phyloP scores from a whole-genome alignment of 495 filamentous ascomycete species.

The Neurospora sp. region DNA sequence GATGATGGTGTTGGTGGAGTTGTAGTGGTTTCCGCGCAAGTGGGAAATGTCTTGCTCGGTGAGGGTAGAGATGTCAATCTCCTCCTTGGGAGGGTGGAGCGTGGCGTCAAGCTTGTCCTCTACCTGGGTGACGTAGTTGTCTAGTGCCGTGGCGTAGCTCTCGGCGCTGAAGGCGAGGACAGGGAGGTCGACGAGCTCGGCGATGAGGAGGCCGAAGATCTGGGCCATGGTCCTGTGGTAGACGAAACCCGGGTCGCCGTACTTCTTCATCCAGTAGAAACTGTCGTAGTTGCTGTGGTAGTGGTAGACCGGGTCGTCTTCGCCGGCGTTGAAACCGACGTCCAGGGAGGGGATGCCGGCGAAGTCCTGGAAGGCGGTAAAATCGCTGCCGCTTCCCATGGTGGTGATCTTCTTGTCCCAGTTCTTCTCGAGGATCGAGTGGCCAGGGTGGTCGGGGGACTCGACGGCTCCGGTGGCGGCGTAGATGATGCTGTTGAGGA shows the following conservation, averaged over 20 bases:
- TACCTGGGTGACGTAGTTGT: conserved; percentile 54
- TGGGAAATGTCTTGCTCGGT: conserved; percentile 39
- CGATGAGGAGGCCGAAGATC: conserved; percentile 64
- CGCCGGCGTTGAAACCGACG: conserved; percentile 58
- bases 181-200: conserved; percentile 70
- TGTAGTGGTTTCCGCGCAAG: conserved; percentile 43
- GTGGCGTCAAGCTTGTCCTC: conserved; percentile 47
- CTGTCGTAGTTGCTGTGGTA: conserved; percentile 93
- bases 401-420: conserved; percentile 61
- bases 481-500: conserved; percentile 67
- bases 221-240: conserved; percentile 77
- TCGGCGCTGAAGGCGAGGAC: conserved; percentile 68
- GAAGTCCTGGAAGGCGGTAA: conserved; percentile 86
- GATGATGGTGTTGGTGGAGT: conserved; percentile 22
- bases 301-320: conserved; percentile 49
- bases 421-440: conserved; percentile 56
- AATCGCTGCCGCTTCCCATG: conserved; percentile 78
- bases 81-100: conserved; percentile 2
- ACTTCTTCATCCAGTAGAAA: conserved; percentile 77
- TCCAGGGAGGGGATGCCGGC: conserved; percentile 82
- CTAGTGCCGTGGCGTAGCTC: conserved; percentile 59
- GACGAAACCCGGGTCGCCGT: conserved; percentile 71
- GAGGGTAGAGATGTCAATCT: conserved; percentile 15
- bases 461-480: conserved; percentile 58
- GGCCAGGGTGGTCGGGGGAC: conserved; percentile 73